These are phyloP conservation scores for Xerocomus amazonicus DNA, from an alignment of 1,284 basidiomycete species.

Conservation along the genomic window DNA sequence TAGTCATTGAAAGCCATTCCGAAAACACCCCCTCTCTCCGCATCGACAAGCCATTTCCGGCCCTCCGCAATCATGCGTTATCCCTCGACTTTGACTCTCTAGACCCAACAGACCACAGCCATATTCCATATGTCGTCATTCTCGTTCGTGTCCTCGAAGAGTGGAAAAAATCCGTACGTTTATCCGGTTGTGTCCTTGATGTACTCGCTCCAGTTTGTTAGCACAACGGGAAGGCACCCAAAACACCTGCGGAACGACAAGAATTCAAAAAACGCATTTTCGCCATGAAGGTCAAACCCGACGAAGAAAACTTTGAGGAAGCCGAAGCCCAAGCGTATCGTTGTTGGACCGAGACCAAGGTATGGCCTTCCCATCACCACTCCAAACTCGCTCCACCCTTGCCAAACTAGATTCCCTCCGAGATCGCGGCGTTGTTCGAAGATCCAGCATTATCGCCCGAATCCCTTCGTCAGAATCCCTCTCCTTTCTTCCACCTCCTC, in stretches of 20 bases:
- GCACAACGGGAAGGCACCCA: constrained; percentile 66
- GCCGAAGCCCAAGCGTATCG: constrained; percentile 80
- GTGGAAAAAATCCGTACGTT: constrained; percentile 70
- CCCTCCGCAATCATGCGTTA: constrained; percentile 69
- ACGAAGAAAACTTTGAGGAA: constrained; percentile 97
- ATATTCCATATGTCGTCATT: constrained; percentile 85
- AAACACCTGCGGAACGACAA: constrained; percentile 65
- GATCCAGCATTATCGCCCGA: constrained; percentile 45
- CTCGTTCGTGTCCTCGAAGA: constrained; percentile 78
- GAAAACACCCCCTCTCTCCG: constrained; percentile 82
- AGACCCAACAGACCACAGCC: constrained; percentile 83
- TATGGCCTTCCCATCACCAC: constrained; percentile 22
- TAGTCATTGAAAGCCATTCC: constrained; percentile 92
- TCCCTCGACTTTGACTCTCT: constrained; percentile 69
- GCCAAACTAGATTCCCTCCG: constrained; percentile 53
- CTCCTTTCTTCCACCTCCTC: constrained; percentile 87
- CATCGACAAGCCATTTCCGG: constrained; percentile 86
- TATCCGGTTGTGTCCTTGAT: neutral
- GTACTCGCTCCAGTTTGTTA: constrained; percentile 23
- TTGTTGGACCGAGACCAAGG: constrained; percentile 62
- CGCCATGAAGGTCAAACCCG: constrained; percentile 63
- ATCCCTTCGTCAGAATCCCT: constrained; percentile 37
- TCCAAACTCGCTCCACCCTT: neutral
- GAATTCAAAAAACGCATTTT: constrained; percentile 71
- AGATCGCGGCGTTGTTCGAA: constrained; percentile 62